These are phyloP conservation scores for Aspergillus nidulans DNA, from an alignment of 495 filamentous ascomycete genomes.

Conservation along the genomic window DNA sequence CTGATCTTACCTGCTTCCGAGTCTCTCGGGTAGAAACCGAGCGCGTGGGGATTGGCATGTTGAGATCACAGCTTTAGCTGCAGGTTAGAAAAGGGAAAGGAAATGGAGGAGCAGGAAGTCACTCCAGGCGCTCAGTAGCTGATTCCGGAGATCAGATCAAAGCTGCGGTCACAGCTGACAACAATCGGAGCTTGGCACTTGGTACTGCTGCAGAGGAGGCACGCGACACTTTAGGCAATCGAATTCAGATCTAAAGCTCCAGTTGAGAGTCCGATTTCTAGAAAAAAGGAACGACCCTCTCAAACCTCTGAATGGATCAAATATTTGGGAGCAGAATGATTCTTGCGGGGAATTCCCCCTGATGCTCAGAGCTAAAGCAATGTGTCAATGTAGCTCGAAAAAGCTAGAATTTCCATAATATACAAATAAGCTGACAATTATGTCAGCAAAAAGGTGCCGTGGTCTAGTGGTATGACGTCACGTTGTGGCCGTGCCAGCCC, in stretches of 20 bases:
- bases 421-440: no score
- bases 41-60: constrained; percentile 43
- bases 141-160: background rate
- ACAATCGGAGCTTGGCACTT: background rate
- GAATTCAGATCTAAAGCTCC: no score
- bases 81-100: background rate
- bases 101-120: background rate
- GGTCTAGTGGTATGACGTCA: constrained; percentile 33
- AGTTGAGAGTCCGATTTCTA: no score
- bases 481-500: constrained; percentile 72
- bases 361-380: no score
- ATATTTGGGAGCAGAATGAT: no score
- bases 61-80: background rate
- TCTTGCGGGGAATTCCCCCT: no score
- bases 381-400: background rate
- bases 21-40: constrained; percentile 34
- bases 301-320: no score
- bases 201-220: background rate
- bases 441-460: constrained; percentile 14
- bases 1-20: constrained; percentile 32
- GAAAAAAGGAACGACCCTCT: no score
- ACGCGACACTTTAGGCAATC: no score
- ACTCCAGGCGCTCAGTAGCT: background rate
- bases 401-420: no score
- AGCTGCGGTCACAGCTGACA: background rate